These are phyloP conservation scores for Ganoderma boninense DNA, from an alignment of 1,284 basidiomycete genomes.

Conservation along the genomic window DNA sequence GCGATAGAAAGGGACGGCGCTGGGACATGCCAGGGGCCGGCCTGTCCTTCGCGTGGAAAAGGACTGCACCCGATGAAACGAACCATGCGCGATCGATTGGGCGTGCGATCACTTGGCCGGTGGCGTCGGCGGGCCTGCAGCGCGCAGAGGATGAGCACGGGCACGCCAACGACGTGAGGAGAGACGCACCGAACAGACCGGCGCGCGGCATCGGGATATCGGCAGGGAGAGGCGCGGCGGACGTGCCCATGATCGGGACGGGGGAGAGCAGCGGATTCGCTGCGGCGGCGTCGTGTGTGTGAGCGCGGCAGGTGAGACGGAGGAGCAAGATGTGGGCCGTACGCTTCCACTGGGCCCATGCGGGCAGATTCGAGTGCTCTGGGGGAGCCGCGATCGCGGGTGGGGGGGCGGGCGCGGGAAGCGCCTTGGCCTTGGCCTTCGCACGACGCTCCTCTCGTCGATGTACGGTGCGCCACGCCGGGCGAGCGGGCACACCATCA, in stretches of 20 bases:
- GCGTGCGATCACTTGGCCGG: constrained; percentile 56
- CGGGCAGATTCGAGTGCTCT: constrained; percentile 60
- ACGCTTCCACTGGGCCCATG: constrained; percentile 85
- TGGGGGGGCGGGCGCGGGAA: constrained; percentile 48
- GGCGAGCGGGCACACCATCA: constrained; percentile 58
- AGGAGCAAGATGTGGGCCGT: constrained; percentile 34
- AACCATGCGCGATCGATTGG: constrained; percentile 14
- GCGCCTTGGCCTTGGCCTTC: constrained; percentile 50
- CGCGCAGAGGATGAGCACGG: background rate
- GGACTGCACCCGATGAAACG: background rate
- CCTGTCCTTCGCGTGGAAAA: background rate
- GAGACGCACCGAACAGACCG: constrained; percentile 68
- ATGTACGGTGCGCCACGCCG: constrained; percentile 76
- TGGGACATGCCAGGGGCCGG: no score
- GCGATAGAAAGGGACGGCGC: background rate
- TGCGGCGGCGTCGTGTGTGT: constrained; percentile 35
- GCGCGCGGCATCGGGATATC: constrained; percentile 52
- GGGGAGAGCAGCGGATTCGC: constrained; percentile 67
- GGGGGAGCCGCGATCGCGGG: constrained; percentile 41
- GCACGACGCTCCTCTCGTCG: constrained; percentile 60
- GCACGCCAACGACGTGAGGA: no score
- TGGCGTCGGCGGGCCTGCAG: constrained; percentile 62
- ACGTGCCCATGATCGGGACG: constrained; percentile 45
- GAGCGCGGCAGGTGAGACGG: constrained; percentile 2
- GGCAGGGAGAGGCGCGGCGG: constrained; percentile 45